Evolutionary conservation across 352 stramenopile species (phyloP).

Genomic region (Phytophthora capsici): DNA sequence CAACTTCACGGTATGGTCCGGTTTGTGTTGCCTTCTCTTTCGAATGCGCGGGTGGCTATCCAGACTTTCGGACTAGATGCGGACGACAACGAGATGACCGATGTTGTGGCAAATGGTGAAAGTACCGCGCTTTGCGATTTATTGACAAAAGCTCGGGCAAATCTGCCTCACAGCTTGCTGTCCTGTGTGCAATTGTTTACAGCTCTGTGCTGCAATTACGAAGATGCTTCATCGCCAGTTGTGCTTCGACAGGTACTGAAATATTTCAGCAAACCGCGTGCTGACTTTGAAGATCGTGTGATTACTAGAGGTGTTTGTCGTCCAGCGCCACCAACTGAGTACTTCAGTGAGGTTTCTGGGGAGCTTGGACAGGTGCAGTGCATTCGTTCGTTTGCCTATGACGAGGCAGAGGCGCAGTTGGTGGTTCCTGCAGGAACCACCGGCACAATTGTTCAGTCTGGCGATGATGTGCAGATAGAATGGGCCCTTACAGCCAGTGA

Average conservation of each 20-base stretch:
- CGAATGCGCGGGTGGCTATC: conserved; percentile 45
- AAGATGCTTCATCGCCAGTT: conserved; percentile 26
- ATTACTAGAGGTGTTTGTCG: conserved; percentile 10
- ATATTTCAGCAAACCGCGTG: conserved; percentile 49
- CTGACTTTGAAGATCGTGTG: conserved; percentile 19
- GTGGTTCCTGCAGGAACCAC: conserved; percentile 51
- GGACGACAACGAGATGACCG: conserved; percentile 21
- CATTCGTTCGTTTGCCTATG: conserved; percentile 62
- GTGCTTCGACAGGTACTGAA: conserved; percentile 60
- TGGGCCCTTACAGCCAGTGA: conserved; percentile 39
- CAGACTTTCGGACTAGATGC: conserved; percentile 38
- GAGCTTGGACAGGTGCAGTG: conserved; percentile 40
- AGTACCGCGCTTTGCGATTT: conserved; percentile 29
- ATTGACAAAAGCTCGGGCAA: conserved; percentile 37
- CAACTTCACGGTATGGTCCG: conserved; percentile 74
- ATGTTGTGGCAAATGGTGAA: conserved; percentile 7
- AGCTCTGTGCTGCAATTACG: conserved; percentile 50
- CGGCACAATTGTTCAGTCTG: conserved; percentile 27
- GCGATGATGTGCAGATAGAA: conserved; percentile 44
- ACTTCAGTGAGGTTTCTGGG: conserved; percentile 33
- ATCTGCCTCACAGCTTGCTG: conserved; percentile 51
- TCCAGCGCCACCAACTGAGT: conserved; percentile 57
- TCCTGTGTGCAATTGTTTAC: conserved; percentile 57
- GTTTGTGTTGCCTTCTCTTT: conserved; percentile 59
- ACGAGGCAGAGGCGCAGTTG: conserved; percentile 28